These are phyloP conservation scores for Daldinia decipiens DNA, from an alignment of 495 filamentous ascomycete genomes.

Conservation along the genomic window DNA sequence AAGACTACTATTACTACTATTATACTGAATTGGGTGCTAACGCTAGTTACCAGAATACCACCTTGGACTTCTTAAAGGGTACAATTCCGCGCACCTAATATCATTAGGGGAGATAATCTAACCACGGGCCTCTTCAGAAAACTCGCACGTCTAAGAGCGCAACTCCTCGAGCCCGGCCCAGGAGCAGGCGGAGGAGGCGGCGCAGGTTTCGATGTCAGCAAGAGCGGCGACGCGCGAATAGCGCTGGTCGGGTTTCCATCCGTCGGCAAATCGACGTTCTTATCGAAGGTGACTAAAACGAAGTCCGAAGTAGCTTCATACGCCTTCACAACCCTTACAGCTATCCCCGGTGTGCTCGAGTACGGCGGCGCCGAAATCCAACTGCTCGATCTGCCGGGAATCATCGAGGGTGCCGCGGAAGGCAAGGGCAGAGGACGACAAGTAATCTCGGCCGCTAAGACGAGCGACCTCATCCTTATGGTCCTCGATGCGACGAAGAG, in stretches of 20 bases:
- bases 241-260: conserved; percentile 98
- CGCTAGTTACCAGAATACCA: conserved; percentile 79
- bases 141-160: conserved; percentile 92
- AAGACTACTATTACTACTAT: conserved; percentile 44
- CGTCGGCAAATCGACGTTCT: conserved; percentile 97
- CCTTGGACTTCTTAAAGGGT: conserved; percentile 97
- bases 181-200: conserved; percentile 79
- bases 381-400: conserved; percentile 96
- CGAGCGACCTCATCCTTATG: conserved; percentile 97
- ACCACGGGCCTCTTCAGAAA: conserved; percentile 67
- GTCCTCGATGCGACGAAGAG: conserved; percentile 96
- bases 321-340: conserved; percentile 96
- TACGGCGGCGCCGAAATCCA: conserved; percentile 99
- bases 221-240: conserved; percentile 96
- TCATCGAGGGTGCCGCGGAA: conserved; percentile 96
- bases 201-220: conserved; percentile 94
- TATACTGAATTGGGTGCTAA: conserved; percentile 23
- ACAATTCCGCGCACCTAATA: conserved; percentile 30
- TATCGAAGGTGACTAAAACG: conserved; percentile 99
- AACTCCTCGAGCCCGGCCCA: conserved; percentile 90
- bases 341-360: conserved; percentile 96
- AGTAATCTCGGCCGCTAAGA: conserved; percentile 99
- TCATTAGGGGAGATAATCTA: conserved; percentile 8
- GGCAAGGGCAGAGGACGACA: conserved; percentile 96
- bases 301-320: conserved; percentile 97